These are phyloP conservation scores for Helichrysum umbraculigerum DNA, from an alignment of 129 eudicot genomes.

Conservation along the genomic window DNA sequence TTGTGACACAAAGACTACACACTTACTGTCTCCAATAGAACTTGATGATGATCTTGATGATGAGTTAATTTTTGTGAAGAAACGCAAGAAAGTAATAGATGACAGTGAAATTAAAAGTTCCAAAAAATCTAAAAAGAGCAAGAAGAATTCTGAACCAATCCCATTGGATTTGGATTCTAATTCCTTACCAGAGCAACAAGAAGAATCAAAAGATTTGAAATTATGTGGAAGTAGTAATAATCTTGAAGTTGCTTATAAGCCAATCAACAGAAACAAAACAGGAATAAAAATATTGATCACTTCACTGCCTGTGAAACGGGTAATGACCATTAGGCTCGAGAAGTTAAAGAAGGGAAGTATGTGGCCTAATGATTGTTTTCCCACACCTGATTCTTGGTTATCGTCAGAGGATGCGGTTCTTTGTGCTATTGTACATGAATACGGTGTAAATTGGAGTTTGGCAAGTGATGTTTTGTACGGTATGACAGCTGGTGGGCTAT, in stretches of 20 bases:
- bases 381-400: slow-evolving; percentile 79
- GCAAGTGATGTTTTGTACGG: slow-evolving; percentile 83
- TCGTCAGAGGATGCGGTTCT: slow-evolving; percentile 76
- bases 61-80: slow-evolving; percentile 46
- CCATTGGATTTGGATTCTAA: slow-evolving; percentile 36
- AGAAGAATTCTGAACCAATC: slow-evolving; percentile 48
- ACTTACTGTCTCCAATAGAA: slow-evolving; percentile 51
- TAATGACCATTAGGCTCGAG: slow-evolving; percentile 72
- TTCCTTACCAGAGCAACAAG: slow-evolving; percentile 40
- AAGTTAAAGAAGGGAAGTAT: slow-evolving; percentile 69
- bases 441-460: slow-evolving; percentile 89
- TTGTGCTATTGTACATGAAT: slow-evolving; percentile 89
- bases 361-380: slow-evolving; percentile 79
- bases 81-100: slow-evolving; percentile 58
- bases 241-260: slow-evolving; percentile 63
- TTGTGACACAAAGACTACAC: slow-evolving; percentile 41
- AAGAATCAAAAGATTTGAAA: slow-evolving; percentile 52
- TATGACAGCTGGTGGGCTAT: slow-evolving; percentile 80
- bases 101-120: slow-evolving; percentile 38
- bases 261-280: slow-evolving; percentile 57
- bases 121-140: slow-evolving; percentile 70
- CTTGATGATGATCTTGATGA: slow-evolving; percentile 49
- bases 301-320: slow-evolving; percentile 70
- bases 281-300: slow-evolving; percentile 71
- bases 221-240: slow-evolving; percentile 38